phyloP scores from a whole-genome alignment of 495 filamentous ascomycete genomes.

The Friedmanniomyces simplex region DNA sequence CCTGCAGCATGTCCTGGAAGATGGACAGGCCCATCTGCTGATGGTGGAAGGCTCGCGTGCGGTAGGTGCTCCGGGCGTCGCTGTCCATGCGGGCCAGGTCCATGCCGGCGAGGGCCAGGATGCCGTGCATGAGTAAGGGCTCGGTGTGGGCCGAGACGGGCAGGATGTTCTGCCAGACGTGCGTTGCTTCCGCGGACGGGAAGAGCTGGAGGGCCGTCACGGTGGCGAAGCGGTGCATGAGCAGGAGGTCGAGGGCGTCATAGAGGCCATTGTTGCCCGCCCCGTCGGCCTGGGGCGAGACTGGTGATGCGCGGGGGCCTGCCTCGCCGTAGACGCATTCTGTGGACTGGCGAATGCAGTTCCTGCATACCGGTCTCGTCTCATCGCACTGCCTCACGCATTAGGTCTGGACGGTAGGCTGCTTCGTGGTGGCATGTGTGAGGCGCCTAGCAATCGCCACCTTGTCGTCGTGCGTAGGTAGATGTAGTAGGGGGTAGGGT shows the following conservation, averaged over 20 bases:
- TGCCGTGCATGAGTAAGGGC: conserved; percentile 15
- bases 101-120: conserved; percentile 12
- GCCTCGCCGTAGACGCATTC: not conserved
- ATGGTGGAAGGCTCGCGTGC: conserved; percentile 4
- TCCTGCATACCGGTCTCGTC: not conserved
- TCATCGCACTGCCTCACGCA: conserved; percentile 4
- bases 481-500: not conserved
- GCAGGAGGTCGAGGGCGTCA: conserved; percentile 7
- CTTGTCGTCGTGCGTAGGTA: too few relatives aligned
- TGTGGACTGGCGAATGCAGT: conserved; percentile 2
- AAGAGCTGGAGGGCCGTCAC: conserved; percentile 1
- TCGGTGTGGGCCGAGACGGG: conserved; percentile 2
- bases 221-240: conserved; percentile 13
- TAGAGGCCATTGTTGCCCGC: not conserved
- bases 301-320: not conserved
- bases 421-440: too few relatives aligned
- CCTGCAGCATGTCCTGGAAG: conserved; percentile 2
- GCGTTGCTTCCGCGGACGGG: not conserved
- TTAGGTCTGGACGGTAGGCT: not conserved
- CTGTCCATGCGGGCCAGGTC: conserved; percentile 5
- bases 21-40: conserved; percentile 9
- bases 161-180: conserved; percentile 8
- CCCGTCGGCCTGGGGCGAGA: not conserved
- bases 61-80: not conserved
- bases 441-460: too few relatives aligned